Evolutionary conservation across 305 asterid species (phyloP).

Genomic region (Petunia hybrid): DNA sequence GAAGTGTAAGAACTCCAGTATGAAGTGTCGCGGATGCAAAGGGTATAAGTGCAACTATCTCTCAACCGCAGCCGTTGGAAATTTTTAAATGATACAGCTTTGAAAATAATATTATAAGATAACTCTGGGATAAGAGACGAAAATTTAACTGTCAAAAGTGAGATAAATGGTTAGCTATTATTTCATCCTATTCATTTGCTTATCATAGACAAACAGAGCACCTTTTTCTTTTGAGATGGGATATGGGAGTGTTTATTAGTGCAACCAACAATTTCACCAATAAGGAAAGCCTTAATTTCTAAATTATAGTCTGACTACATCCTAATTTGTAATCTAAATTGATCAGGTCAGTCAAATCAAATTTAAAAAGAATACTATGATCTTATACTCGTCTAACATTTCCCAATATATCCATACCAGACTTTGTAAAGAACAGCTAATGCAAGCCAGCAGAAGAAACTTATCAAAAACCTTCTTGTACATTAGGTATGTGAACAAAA

Average conservation of each 20-base stretch:
- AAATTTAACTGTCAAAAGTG: not conserved
- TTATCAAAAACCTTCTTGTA: not conserved
- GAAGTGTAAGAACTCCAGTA: conserved; percentile 1
- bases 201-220: not conserved
- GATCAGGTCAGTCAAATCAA: conserved; percentile 5
- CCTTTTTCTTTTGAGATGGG: not conserved
- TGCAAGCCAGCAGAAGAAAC: not conserved
- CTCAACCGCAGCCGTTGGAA: conserved; percentile 6
- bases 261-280: not conserved
- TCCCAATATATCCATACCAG: not conserved
- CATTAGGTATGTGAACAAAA: not conserved
- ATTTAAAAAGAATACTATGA: not conserved
- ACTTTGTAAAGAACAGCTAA: not conserved
- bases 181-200: not conserved
- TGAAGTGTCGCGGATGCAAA: not conserved
- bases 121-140: not conserved
- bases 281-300: not conserved
- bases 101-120: not conserved
- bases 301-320: not conserved
- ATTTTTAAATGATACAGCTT: not conserved
- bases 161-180: not conserved
- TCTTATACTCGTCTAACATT: not conserved
- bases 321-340: not conserved
- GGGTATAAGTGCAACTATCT: not conserved
- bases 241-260: not conserved